phyloP scores from a whole-genome alignment of 129 eudicot species.

The Helianthus tuberosus region DNA sequence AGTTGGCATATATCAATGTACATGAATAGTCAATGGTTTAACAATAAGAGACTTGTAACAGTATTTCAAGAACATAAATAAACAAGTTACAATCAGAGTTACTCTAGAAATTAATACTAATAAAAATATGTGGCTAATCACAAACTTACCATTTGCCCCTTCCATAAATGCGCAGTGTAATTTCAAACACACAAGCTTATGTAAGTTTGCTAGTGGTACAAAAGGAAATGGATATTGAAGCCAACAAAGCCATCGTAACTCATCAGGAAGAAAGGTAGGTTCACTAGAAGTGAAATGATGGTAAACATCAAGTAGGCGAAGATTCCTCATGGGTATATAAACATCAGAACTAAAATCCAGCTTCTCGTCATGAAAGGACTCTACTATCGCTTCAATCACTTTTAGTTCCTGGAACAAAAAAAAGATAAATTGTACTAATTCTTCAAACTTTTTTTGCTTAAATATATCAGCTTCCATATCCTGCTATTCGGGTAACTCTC shows the following conservation, averaged over 20 bases:
- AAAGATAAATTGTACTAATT: neutral
- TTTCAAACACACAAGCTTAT: neutral
- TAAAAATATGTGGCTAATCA: neutral
- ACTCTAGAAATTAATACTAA: neutral
- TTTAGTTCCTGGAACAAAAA: neutral
- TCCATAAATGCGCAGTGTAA: neutral
- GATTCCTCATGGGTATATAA: neutral
- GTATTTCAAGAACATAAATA: neutral
- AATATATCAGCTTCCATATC: neutral
- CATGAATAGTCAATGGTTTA: neutral
- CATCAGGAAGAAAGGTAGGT: neutral
- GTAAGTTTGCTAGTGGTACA: neutral
- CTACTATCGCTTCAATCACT: neutral
- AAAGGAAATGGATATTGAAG: neutral
- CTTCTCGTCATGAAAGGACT: neutral
- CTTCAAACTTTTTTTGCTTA: neutral
- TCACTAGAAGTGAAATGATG: neutral
- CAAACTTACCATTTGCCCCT: constrained; percentile 1
- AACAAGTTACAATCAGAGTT: neutral
- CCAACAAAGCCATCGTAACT: constrained; percentile 1
- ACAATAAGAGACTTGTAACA: constrained; percentile 14
- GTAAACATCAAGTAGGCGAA: neutral
- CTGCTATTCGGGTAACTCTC: too few species aligned
- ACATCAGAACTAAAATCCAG: neutral
- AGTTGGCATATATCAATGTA: neutral